phyloP scores from a whole-genome alignment of 2,329 filamentous ascomycete species.

The Verticillium zaregamsianum region DNA sequence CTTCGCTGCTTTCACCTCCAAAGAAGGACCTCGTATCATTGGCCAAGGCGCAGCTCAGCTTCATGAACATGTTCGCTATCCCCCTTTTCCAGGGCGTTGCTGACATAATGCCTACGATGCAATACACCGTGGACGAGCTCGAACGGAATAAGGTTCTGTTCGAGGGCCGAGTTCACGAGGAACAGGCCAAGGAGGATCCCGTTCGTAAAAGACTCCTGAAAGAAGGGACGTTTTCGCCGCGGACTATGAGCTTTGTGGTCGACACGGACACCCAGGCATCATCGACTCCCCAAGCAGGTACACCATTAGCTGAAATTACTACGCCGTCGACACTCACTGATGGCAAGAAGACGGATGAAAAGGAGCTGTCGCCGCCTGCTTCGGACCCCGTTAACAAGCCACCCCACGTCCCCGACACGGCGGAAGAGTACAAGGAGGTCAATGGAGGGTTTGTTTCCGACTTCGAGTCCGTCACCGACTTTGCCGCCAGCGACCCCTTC shows the following conservation, averaged over 20 bases:
- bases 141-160: constrained; percentile 72
- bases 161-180: constrained; percentile 61
- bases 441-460: constrained; percentile 33
- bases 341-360: constrained; percentile 16
- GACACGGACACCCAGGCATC: constrained; percentile 7
- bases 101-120: constrained; percentile 79
- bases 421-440: constrained; percentile 33
- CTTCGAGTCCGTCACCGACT: constrained; percentile 43
- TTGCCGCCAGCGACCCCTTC: constrained; percentile 47
- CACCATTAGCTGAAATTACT: constrained; percentile 8
- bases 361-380: constrained; percentile 20
- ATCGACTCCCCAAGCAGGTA: constrained; percentile 8
- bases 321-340: constrained; percentile 14
- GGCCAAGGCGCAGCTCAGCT: constrained; percentile 83
- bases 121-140: constrained; percentile 80
- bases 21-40: constrained; percentile 80
- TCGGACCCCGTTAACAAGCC: constrained; percentile 23
- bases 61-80: constrained; percentile 94
- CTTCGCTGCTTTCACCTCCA: constrained; percentile 80
- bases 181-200: constrained; percentile 47
- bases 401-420: constrained; percentile 24
- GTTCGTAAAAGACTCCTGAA: constrained; percentile 28
- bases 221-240: constrained; percentile 40
- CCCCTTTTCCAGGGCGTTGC: constrained; percentile 87
- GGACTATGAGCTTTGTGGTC: constrained; percentile 36